Percentiles rank a stretch among this genome's conserved stretches.
Conservation (phyloP, 148 eudicot species). For the Rhododendron simsii region DNA sequence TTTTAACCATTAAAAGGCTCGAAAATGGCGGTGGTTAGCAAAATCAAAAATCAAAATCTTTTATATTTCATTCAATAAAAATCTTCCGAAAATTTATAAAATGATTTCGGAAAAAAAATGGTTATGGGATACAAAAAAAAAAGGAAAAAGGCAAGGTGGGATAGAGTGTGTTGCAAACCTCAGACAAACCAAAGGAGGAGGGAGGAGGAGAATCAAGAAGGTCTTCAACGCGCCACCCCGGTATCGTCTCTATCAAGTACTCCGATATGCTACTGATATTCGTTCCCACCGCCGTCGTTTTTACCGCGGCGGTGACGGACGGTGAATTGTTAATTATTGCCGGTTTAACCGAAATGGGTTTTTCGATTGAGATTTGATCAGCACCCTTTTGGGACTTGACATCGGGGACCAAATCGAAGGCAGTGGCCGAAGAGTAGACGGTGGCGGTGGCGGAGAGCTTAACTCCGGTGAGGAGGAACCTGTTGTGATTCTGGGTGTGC, state of each 20-base stretch:
- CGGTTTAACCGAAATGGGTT: constrained; percentile 9
- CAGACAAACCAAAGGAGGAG: constrained; percentile 28
- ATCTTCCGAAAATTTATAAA: too few relatives aligned
- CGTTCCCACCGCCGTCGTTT: not conserved
- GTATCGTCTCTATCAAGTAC: constrained; percentile 66
- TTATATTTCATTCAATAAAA: too few relatives aligned
- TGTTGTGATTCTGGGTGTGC: constrained; percentile 54
- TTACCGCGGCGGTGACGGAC: not conserved
- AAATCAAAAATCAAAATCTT: too few relatives aligned
- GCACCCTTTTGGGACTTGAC: constrained; percentile 17
- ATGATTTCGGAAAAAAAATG: too few relatives aligned
- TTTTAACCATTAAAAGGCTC: too few relatives aligned
- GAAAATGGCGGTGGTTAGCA: too few relatives aligned
- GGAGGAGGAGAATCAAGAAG: constrained; percentile 45
- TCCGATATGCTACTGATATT: constrained; percentile 51
- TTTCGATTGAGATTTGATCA: constrained; percentile 13
- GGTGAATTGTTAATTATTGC: not conserved
- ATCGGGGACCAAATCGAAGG: constrained; percentile 26
- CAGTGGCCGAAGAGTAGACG: constrained; percentile 15
- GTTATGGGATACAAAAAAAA: too few relatives aligned
- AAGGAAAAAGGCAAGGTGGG: not conserved
- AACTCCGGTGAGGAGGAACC: constrained; percentile 69
- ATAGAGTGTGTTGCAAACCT: constrained; percentile 35
- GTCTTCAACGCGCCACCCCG: constrained; percentile 88
- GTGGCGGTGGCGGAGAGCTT: constrained; percentile 40